A percentile compares a stretch with the other conserved stretches of the same genome.
Evolutionary conservation across 352 stramenopile species (phyloP).

Genomic region (Aphanomyces astaci): DNA sequence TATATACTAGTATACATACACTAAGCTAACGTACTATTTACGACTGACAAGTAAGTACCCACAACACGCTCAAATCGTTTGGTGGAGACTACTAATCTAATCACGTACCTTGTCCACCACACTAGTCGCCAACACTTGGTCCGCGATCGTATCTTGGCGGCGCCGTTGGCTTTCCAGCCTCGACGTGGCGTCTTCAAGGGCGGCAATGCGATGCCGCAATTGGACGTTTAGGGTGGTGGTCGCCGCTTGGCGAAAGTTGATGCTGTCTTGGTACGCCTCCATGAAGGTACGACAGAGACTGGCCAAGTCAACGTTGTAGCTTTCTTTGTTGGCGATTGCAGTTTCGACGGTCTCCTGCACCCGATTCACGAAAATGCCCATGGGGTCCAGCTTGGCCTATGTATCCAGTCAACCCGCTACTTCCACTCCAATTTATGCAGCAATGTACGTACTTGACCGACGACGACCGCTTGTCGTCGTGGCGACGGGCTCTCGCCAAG

Average conservation of each 20-base stretch:
- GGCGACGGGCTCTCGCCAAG: background rate
- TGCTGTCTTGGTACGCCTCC: background rate
- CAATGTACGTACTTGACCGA: background rate
- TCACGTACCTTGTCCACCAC: slow-evolving; percentile 21
- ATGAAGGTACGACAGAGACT: background rate
- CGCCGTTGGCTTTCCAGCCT: background rate
- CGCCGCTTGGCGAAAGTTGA: background rate
- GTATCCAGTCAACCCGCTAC: background rate
- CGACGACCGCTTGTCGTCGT: background rate
- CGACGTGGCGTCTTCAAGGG: background rate
- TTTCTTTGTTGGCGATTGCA: background rate
- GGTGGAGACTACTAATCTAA: background rate
- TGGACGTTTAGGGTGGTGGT: background rate
- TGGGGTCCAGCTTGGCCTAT: background rate
- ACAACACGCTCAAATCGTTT: no score
- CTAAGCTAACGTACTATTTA: no score
- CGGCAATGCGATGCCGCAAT: slow-evolving; percentile 4
- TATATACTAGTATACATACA: no score
- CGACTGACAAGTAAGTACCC: no score
- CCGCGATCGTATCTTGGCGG: background rate
- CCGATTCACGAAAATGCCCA: background rate
- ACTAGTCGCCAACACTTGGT: background rate
- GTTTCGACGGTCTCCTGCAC: background rate
- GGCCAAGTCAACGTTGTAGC: background rate
- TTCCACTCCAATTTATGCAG: background rate